Conservation (phyloP, 169 alveolate genomes). For the Perkinsus marinus region DNA sequence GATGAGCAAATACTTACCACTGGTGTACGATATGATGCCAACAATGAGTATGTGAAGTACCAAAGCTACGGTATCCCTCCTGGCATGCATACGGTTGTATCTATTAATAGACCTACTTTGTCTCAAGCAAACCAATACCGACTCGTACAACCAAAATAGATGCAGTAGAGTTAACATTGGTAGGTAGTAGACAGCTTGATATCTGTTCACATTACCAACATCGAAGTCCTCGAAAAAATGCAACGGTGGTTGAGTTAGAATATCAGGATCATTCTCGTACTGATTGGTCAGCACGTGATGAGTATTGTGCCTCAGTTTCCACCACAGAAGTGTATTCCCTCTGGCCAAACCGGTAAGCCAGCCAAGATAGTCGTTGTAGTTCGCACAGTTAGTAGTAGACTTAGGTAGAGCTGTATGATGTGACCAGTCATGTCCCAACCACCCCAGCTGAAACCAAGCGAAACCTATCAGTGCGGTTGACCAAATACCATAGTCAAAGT, state of each 20-base stretch:
- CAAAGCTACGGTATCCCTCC: slow-evolving; percentile 1
- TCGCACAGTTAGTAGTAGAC: neutral
- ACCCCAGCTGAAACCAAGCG: slow-evolving; percentile 4
- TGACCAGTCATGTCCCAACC: slow-evolving; percentile 11
- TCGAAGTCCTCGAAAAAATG: slow-evolving; percentile 3
- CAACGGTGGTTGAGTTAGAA: neutral
- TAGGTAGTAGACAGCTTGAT: neutral
- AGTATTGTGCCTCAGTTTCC: slow-evolving; percentile 5
- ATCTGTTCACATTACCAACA: neutral
- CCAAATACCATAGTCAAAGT: neutral
- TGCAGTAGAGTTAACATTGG: neutral
- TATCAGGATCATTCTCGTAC: neutral
- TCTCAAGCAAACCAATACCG: neutral
- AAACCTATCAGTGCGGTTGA: neutral
- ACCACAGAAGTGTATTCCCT: neutral
- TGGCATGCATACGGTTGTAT: neutral
- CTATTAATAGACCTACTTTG: neutral
- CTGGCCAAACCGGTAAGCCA: neutral
- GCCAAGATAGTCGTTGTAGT: neutral
- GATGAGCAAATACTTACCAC: neutral
- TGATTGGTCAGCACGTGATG: slow-evolving; percentile 3
- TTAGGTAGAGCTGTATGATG: neutral
- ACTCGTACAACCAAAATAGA: neutral
- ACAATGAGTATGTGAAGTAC: neutral
- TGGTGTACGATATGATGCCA: neutral